Evolutionary conservation across 2,329 filamentous ascomycete species (phyloP), one percentile per base, ranked within the genome.

Genomic region (Xylariaceae sp.): DNA sequence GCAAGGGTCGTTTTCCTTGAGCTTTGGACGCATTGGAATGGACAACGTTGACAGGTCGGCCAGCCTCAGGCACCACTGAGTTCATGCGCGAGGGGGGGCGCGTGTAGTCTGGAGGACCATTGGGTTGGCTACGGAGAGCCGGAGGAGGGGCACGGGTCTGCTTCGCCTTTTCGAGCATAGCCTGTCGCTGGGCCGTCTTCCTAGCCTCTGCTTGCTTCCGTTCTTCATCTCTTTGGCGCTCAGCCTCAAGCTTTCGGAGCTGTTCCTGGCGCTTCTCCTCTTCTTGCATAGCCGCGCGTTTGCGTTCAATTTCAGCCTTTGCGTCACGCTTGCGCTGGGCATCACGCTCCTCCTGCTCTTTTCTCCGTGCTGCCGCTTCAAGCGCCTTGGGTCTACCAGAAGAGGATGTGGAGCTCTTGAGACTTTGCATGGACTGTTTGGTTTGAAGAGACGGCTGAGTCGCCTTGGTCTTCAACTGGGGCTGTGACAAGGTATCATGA

Each of bases 271-370:
- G 80, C 50, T 75, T 76, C 61, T 88, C 82, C 60, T 89, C 86
- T 54, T 87, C 84, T 60, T 87, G 84, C 16, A 74, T 69, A 6
- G 81, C 83, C 44, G 82, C 82, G 53, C 88, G 81, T 72, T 91
- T 90, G 44, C 88, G 84, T 66, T 96, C 90, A 33, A 88, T 74
- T 62, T 95, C 89, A 14, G 85, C 81, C 71, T 95, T 96, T 36
- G 87, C 85, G 17, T 95, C 89, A 9, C 86, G 85, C 64, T 90
- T 93, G 45, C 86, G 83, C 63, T 91, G 86, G 13, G 84, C 83
- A 58, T 91, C 89, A 44, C 85, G 83, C 66, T 95, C 90, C 62
- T 96, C 91, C 66, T 86, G 87, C 67, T 96, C 90, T 66, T 88
- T 93, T 70, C 91, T 92, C 64, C 85, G 87, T 38, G 89, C 88